Evolutionary conservation across 148 eudicot genomes (phyloP).

Genomic region (Chenopodium suecicum): DNA sequence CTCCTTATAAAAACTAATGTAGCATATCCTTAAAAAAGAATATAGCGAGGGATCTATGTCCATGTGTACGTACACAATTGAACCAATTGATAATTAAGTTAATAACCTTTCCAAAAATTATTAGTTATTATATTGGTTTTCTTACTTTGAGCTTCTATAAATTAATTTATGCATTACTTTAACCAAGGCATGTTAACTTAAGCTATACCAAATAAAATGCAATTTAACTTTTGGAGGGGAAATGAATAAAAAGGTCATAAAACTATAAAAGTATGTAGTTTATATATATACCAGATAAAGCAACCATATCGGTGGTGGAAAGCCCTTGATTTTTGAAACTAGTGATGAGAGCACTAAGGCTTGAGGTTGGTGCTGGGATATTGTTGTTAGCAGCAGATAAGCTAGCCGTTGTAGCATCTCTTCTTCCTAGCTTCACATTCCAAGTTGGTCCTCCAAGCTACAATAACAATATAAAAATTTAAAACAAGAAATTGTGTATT

Average conservation of each 20-base stretch:
- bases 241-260: too few relatives aligned
- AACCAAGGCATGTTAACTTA: background rate
- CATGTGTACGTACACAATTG: too few relatives aligned
- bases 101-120: too few relatives aligned
- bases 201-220: background rate
- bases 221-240: background rate
- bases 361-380: constrained; percentile 40
- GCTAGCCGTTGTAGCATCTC: constrained; percentile 38
- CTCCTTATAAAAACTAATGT: too few relatives aligned
- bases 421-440: constrained; percentile 44
- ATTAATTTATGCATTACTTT: background rate
- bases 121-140: too few relatives aligned
- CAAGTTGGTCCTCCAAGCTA: constrained; percentile 50
- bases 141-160: too few relatives aligned
- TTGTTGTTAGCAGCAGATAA: constrained; percentile 30
- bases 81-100: too few relatives aligned
- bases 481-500: background rate
- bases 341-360: constrained; percentile 33
- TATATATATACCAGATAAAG: constrained; percentile 38
- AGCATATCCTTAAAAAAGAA: too few relatives aligned
- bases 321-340: constrained; percentile 37
- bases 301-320: constrained; percentile 44
- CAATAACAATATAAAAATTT: background rate
- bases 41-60: too few relatives aligned
- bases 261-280: too few relatives aligned